These are phyloP conservation scores for Synura sp. DNA, from an alignment of 352 stramenopile genomes.

Conservation along the genomic window DNA sequence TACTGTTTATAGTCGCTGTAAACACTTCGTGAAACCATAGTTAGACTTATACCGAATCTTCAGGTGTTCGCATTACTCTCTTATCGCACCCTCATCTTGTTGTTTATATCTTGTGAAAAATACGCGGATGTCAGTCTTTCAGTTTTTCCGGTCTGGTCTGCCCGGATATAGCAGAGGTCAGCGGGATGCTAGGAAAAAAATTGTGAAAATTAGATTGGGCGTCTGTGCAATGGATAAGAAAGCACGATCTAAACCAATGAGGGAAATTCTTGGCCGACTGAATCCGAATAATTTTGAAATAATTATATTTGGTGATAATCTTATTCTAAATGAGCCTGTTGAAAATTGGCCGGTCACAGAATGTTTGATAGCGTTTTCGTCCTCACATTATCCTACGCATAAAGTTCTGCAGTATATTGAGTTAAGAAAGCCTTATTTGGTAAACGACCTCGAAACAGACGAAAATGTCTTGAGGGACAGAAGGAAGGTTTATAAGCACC, in stretches of 20 bases:
- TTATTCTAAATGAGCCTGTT: constrained; percentile 87
- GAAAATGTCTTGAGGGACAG: constrained; percentile 92
- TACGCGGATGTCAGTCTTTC: too few relatives aligned
- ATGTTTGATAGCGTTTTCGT: neutral
- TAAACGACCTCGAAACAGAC: constrained; percentile 94
- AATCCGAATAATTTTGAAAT: constrained; percentile 89
- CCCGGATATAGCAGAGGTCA: too few relatives aligned
- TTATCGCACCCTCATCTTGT: too few relatives aligned
- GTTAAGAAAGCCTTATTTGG: constrained; percentile 85
- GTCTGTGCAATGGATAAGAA: constrained; percentile 99
- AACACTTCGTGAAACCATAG: too few relatives aligned
- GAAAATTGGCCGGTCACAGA: constrained; percentile 65
- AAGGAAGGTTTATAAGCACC: constrained; percentile 88
- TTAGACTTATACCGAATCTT: too few relatives aligned
- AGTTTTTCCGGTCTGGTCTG: too few relatives aligned
- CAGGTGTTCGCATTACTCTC: too few relatives aligned
- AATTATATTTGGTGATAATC: constrained; percentile 93
- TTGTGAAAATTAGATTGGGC: constrained; percentile 65
- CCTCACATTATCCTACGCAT: constrained; percentile 90
- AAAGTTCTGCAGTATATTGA: constrained; percentile 95
- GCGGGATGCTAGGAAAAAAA: too few relatives aligned
- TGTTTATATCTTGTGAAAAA: too few relatives aligned
- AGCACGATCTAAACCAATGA: constrained; percentile 91
- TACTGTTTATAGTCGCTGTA: too few relatives aligned
- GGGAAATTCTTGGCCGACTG: constrained; percentile 86